Evolutionary conservation across 169 alveolate species (phyloP).

Genomic region (Eimeria brunetti): DNA sequence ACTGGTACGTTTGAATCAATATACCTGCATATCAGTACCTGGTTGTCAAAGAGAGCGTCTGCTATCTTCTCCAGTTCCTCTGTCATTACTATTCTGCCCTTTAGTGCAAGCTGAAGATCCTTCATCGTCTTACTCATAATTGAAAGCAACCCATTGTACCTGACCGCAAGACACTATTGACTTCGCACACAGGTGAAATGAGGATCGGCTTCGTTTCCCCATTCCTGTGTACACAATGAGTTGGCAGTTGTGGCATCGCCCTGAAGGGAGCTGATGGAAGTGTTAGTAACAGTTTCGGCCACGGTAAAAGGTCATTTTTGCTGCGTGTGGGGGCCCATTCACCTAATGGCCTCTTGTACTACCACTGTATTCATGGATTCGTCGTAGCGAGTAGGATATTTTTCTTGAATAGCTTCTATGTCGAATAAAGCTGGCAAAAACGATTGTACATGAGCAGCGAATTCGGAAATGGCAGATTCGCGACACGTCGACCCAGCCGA

Average conservation of each 20-base stretch:
- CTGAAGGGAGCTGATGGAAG: not conserved
- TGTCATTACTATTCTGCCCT: constrained; percentile 95
- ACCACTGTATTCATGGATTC: constrained; percentile 96
- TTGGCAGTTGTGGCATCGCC: not conserved
- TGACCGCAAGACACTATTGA: constrained; percentile 32
- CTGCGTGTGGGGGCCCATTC: constrained; percentile 57
- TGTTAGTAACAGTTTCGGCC: not conserved
- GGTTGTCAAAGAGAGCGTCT: constrained; percentile 91
- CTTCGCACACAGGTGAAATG: not conserved
- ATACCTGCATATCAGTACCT: constrained; percentile 41
- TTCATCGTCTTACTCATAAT: constrained; percentile 88
- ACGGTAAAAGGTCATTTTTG: not conserved
- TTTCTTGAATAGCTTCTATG: constrained; percentile 88
- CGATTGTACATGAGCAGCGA: constrained; percentile 84
- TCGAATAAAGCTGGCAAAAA: constrained; percentile 90
- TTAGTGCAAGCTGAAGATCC: constrained; percentile 93
- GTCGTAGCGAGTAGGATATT: constrained; percentile 93
- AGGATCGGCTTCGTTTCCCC: not conserved
- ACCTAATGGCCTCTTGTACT: constrained; percentile 92
- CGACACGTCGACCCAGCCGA: constrained; percentile 90
- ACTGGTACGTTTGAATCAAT: not conserved
- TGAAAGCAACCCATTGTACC: constrained; percentile 93
- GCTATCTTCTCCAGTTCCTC: constrained; percentile 94
- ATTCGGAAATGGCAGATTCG: constrained; percentile 57
- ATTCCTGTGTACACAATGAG: not conserved